These are phyloP conservation scores for Fusarium sp. DNA, from an alignment of 2,329 filamentous ascomycete species.

Conservation along the genomic window DNA sequence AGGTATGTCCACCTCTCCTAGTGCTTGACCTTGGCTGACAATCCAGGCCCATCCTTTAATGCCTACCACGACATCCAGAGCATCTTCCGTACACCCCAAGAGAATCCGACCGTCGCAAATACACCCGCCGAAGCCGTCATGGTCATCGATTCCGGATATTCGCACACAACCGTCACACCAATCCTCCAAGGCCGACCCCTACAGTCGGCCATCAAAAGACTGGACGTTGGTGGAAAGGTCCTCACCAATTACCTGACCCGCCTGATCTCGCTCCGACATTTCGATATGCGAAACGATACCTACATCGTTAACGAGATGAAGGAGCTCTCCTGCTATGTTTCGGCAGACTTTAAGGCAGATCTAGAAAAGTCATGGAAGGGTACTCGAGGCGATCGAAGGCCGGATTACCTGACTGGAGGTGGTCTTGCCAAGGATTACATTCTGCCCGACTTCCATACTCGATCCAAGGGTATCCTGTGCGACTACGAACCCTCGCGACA, in stretches of 20 bases:
- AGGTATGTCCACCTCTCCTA: conserved; percentile 55
- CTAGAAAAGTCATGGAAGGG: conserved; percentile 87
- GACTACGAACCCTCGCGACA: conserved; percentile 76
- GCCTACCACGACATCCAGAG: conserved; percentile 80
- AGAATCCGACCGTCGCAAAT: conserved; percentile 51
- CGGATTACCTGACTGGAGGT: conserved; percentile 57
- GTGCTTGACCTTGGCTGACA: conserved; percentile 7
- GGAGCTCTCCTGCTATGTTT: conserved; percentile 85
- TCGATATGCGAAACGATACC: conserved; percentile 93
- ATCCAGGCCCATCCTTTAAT: conserved; percentile 73
- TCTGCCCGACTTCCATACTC: conserved; percentile 76
- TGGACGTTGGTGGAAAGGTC: conserved; percentile 92
- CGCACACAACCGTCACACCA: conserved; percentile 89
- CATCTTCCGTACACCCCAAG: conserved; percentile 68
- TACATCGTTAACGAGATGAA: conserved; percentile 97
- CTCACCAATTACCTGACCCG: conserved; percentile 93
- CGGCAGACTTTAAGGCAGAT: conserved; percentile 75
- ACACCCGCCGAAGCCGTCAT: conserved; percentile 81
- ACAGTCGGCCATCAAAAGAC: conserved; percentile 79
- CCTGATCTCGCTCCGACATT: conserved; percentile 86
- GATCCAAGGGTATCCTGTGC: conserved; percentile 71
- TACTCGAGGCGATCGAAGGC: conserved; percentile 65
- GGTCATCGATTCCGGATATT: conserved; percentile 90
- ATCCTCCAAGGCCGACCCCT: conserved; percentile 81
- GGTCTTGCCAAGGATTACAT: conserved; percentile 89